These are phyloP conservation scores for Globisporangium paddicum DNA, from an alignment of 352 stramenopile species.

Conservation along the genomic window DNA sequence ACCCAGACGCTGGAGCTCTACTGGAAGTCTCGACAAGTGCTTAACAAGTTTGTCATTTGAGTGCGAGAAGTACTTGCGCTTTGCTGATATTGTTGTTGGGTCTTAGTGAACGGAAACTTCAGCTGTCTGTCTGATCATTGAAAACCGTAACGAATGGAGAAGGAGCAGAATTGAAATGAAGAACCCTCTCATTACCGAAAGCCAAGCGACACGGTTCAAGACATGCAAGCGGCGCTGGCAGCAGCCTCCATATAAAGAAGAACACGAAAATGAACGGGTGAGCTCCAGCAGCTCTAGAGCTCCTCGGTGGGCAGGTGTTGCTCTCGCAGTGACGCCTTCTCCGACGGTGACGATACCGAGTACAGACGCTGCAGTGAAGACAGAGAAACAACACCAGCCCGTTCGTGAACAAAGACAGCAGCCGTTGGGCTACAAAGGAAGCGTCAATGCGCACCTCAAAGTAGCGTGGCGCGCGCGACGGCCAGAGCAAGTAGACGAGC, in stretches of 20 bases:
- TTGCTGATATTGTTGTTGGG: neutral
- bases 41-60: slow-evolving; percentile 44
- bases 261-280: no score
- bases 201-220: neutral
- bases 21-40: slow-evolving; percentile 37
- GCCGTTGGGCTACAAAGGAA: no score
- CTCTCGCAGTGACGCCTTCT: slow-evolving; percentile 63
- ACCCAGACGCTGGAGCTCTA: slow-evolving; percentile 46
- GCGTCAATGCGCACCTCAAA: slow-evolving; percentile 67
- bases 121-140: neutral
- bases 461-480: slow-evolving; percentile 59
- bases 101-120: neutral
- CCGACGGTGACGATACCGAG: slow-evolving; percentile 59
- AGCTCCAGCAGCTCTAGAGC: slow-evolving; percentile 17
- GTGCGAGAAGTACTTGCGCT: no score
- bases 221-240: neutral
- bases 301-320: slow-evolving; percentile 60
- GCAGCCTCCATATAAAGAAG: neutral
- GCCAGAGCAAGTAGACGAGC: slow-evolving; percentile 70
- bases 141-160: neutral
- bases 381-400: neutral
- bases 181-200: neutral
- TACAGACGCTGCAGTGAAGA: slow-evolving; percentile 44
- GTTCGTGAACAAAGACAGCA: neutral
- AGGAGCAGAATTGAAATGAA: neutral